phyloP scores from a whole-genome alignment of 1,284 basidiomycete species.

The Wolfiporia cocos region DNA sequence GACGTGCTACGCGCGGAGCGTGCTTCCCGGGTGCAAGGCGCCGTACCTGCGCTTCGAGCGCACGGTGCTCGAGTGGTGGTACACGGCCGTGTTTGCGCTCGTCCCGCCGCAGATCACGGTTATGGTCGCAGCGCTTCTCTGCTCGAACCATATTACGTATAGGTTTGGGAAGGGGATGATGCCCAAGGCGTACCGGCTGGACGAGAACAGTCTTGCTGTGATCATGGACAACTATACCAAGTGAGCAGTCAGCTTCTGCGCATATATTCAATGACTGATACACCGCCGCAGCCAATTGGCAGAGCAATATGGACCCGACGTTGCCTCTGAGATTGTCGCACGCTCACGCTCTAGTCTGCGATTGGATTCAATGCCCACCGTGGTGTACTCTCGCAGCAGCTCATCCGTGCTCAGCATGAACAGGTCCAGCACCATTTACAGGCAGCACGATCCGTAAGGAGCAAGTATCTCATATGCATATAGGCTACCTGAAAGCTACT shows the following conservation, averaged over 20 bases:
- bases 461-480: too few species aligned
- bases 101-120: slow-evolving; percentile 46
- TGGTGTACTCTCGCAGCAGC: slow-evolving; percentile 22
- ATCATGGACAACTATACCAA: slow-evolving; percentile 61
- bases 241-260: slow-evolving; percentile 21
- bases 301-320: slow-evolving; percentile 39
- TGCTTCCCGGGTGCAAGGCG: slow-evolving; percentile 53
- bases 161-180: slow-evolving; percentile 64
- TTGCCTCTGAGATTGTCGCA: slow-evolving; percentile 33
- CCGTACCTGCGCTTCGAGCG: slow-evolving; percentile 45
- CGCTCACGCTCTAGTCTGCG: slow-evolving; percentile 33
- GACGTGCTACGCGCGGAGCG: slow-evolving; percentile 51
- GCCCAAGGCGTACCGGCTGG: slow-evolving; percentile 56
- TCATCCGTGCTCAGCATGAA: too few species aligned
- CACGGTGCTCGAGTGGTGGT: slow-evolving; percentile 45
- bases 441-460: too few species aligned
- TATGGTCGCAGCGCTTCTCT: slow-evolving; percentile 47
- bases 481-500: too few species aligned
- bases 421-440: too few species aligned
- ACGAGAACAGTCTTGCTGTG: slow-evolving; percentile 49
- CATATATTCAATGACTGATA: slow-evolving; percentile 4
- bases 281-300: slow-evolving; percentile 31
- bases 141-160: slow-evolving; percentile 61
- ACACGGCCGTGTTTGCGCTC: slow-evolving; percentile 45
- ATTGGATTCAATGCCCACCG: slow-evolving; percentile 26